phyloP scores from a whole-genome alignment of 306 rosid genomes.

The Fagus sylvatica region DNA sequence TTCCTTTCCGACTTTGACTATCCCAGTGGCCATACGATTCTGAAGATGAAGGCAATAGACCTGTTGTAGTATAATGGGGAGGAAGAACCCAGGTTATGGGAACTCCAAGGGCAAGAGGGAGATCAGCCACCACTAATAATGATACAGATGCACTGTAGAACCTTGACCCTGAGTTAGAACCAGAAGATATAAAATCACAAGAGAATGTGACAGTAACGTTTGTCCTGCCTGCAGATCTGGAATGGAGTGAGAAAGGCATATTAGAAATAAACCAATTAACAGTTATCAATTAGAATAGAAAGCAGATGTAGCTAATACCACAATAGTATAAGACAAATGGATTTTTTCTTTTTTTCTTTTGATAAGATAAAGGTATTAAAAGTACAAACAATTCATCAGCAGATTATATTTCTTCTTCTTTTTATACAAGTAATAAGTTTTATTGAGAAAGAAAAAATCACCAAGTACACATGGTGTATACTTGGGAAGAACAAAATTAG shows the following conservation, averaged over 20 bases:
- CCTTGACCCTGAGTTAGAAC: conserved; percentile 43
- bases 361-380: neutral
- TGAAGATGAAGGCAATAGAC: conserved; percentile 63
- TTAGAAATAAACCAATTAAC: neutral
- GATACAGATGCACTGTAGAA: conserved; percentile 70
- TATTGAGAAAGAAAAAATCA: too few relatives aligned
- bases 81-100: conserved; percentile 97
- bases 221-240: conserved; percentile 88
- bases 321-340: neutral
- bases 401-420: too few relatives aligned
- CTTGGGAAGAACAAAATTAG: too few relatives aligned
- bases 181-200: conserved; percentile 61
- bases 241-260: conserved; percentile 1
- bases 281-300: neutral
- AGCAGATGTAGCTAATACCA: neutral
- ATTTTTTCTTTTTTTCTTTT: neutral
- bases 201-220: conserved; percentile 66
- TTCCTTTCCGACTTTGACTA: conserved; percentile 58
- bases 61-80: conserved; percentile 72
- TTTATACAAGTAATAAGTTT: too few relatives aligned
- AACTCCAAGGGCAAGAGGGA: conserved; percentile 81
- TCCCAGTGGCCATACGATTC: conserved; percentile 57
- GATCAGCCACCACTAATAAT: conserved; percentile 76
- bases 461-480: too few relatives aligned
- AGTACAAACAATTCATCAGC: conserved; percentile 4